Conservation (phyloP, 768 basidiomycete species). For the Atractiella rhizophila region DNA sequence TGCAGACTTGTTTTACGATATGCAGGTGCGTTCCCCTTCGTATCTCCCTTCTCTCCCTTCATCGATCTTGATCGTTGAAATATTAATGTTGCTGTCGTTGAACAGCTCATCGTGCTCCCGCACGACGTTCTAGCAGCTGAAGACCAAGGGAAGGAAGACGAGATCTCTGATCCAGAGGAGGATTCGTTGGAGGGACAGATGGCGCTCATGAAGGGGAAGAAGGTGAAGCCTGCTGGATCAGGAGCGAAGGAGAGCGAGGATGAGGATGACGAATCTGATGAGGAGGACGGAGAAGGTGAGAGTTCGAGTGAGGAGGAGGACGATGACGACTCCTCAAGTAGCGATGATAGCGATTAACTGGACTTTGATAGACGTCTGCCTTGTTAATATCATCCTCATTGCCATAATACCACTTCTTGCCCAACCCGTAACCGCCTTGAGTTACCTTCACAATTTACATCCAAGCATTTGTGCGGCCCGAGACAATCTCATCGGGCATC, state of each 20-base stretch:
- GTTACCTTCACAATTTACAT: no score
- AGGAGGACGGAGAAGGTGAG: background rate
- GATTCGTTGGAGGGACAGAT: constrained; percentile 91
- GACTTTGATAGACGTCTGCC: no score
- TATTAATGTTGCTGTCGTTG: no score
- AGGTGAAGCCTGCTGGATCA: constrained; percentile 41
- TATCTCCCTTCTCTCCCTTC: background rate
- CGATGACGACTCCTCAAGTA: background rate
- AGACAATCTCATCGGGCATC: no score
- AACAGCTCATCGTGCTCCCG: constrained; percentile 22
- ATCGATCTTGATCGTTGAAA: no score
- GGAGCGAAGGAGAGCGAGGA: no score
- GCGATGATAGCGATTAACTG: constrained; percentile 8
- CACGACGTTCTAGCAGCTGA: constrained; percentile 23
- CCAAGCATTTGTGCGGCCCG: no score
- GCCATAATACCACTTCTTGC: no score
- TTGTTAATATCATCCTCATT: no score
- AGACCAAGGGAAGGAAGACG: constrained; percentile 42
- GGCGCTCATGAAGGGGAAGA: constrained; percentile 74
- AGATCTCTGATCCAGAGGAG: constrained; percentile 94
- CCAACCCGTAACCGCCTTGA: no score
- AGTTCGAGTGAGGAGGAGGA: constrained; percentile 7
- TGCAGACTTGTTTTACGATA: constrained; percentile 42
- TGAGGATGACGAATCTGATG: background rate
- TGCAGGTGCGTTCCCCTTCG: constrained; percentile 38